Percentiles rank a stretch among this genome's conserved stretches.
These are phyloP conservation scores for Aegilops sharonensis DNA, from an alignment of 176 grass and related monocot species.

Conservation along the genomic window DNA sequence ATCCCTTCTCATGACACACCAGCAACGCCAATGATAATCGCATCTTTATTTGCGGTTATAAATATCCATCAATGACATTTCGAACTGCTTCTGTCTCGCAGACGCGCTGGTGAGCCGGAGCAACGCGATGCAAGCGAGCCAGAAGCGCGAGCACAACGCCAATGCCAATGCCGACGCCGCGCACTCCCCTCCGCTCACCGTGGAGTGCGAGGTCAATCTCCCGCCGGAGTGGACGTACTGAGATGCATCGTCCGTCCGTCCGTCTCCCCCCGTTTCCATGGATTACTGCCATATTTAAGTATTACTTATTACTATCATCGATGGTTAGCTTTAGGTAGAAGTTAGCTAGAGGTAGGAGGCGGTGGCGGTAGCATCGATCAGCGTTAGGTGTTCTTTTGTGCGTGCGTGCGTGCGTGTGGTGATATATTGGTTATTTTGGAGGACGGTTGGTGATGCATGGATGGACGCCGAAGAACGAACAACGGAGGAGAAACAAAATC, in stretches of 20 bases:
- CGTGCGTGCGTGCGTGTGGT: constrained; percentile 4
- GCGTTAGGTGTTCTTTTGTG: constrained; percentile 55
- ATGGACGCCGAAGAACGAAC: constrained; percentile 1
- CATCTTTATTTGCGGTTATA: not conserved
- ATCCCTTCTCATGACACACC: accelerated
- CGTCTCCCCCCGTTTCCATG: constrained; percentile 18
- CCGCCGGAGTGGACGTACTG: constrained; percentile 92
- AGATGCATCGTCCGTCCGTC: constrained; percentile 2
- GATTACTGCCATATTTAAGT: not conserved
- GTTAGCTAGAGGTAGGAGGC: constrained; percentile 50
- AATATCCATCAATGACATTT: not conserved
- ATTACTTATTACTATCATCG: not conserved
- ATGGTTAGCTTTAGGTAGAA: constrained; percentile 39
- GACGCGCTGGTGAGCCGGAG: constrained; percentile 65
- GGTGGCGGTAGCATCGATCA: constrained; percentile 36
- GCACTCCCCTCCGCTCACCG: not conserved
- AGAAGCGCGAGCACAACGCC: constrained; percentile 4
- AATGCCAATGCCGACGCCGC: not conserved
- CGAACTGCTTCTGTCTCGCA: not conserved
- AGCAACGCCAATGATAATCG: not conserved
- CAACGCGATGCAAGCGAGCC: constrained; percentile 40
- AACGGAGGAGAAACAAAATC: not conserved
- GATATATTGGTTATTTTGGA: constrained; percentile 68
- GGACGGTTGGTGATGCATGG: not conserved
- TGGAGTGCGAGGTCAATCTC: constrained; percentile 37